These are phyloP conservation scores for Candida rishiriensis DNA, from an alignment of 805 yeast species.

Conservation along the genomic window DNA sequence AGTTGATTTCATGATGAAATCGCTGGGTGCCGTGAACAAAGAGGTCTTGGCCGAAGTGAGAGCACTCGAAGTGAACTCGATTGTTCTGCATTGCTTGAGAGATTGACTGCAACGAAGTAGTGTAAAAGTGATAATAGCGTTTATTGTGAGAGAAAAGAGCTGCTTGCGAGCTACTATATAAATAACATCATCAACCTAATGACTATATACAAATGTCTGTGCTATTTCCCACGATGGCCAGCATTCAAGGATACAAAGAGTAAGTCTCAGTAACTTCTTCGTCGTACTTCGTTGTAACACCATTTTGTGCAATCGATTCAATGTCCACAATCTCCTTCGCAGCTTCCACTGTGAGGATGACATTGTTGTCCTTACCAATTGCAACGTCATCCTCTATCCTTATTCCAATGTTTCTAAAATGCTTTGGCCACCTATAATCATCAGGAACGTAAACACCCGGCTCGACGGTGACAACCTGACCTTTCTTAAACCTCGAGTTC, in stretches of 20 bases:
- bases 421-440: constrained; percentile 65
- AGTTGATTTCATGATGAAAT: neutral
- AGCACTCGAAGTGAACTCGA: constrained; percentile 15
- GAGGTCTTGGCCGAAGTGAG: constrained; percentile 12
- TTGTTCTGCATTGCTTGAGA: constrained; percentile 11
- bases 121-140: too few relatives aligned
- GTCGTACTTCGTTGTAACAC: constrained; percentile 44
- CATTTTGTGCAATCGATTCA: constrained; percentile 60
- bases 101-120: constrained; percentile 1
- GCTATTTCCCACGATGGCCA: neutral
- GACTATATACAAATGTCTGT: constrained; percentile 1
- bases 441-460: constrained; percentile 93
- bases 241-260: constrained; percentile 10
- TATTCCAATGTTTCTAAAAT: constrained; percentile 84
- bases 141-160: too few relatives aligned
- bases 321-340: constrained; percentile 82
- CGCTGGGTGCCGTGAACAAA: constrained; percentile 7
- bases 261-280: constrained; percentile 36
- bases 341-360: constrained; percentile 72
- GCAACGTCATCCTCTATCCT: constrained; percentile 94
- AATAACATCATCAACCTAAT: neutral
- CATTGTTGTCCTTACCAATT: constrained; percentile 54
- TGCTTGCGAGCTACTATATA: neutral
- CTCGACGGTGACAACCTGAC: constrained; percentile 90
- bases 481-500: constrained; percentile 46